These are phyloP conservation scores for Malassezia sp. DNA, from an alignment of 1,284 basidiomycete species.

Conservation along the genomic window DNA sequence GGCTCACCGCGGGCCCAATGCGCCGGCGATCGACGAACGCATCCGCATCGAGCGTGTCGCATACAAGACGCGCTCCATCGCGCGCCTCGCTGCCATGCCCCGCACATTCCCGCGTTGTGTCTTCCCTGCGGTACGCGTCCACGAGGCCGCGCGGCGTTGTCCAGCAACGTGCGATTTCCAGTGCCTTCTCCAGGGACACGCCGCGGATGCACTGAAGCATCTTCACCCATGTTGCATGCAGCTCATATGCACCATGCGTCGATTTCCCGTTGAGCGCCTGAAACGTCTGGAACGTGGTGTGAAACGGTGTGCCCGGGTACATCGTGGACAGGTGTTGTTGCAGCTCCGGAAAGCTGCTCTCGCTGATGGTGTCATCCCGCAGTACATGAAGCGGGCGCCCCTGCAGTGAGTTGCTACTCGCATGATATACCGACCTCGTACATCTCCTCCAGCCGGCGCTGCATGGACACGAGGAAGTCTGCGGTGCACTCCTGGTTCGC, in stretches of 20 bases:
- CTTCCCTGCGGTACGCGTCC: conserved; percentile 43
- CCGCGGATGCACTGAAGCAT: conserved; percentile 53
- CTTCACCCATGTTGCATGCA: conserved; percentile 50
- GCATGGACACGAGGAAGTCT: conserved; percentile 51
- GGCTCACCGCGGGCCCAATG: conserved; percentile 11
- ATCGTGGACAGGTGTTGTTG: conserved; percentile 46
- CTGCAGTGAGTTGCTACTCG: conserved; percentile 9
- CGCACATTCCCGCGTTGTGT: too few species aligned
- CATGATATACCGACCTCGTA: conserved; percentile 30
- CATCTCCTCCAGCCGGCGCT: conserved; percentile 48
- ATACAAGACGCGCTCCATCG: not conserved
- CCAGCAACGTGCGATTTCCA: conserved; percentile 50
- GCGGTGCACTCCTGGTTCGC: conserved; percentile 51
- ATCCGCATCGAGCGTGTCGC: not conserved
- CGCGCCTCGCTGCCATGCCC: too few species aligned
- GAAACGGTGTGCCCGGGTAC: conserved; percentile 41
- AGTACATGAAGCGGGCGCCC: conserved; percentile 49
- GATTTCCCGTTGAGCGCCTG: conserved; percentile 51
- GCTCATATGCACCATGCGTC: conserved; percentile 48
- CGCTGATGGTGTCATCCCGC: conserved; percentile 48
- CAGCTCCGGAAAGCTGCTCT: conserved; percentile 43
- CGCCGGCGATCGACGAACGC: conserved; percentile 2
- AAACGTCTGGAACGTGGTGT: conserved; percentile 50
- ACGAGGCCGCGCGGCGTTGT: conserved; percentile 49
- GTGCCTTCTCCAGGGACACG: conserved; percentile 52